Evolutionary conservation across 345 rosid species (phyloP), one percentile per base, ranked within the genome.

Genomic region (Salix dunnii): DNA sequence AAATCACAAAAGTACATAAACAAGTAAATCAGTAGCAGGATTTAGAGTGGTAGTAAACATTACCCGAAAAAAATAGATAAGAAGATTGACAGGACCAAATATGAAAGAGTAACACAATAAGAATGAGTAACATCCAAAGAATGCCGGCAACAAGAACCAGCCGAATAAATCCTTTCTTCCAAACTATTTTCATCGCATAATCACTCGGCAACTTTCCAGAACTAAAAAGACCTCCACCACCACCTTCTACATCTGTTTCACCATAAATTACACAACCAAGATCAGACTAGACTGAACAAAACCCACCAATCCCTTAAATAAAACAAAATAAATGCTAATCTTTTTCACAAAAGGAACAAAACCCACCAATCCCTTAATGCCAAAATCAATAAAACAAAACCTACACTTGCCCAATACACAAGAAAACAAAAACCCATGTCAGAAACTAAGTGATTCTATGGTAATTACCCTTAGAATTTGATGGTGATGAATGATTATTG

Each of bases 51-150:
- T 25, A 48, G 62, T 9, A 55, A 28, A 11, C 48, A 25, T 49
- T 80, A 94, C 99, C 98, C 86, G 99, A 90, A 80, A 96, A 85
- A 85, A 94, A 88, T 17, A 88, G 77, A 36, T 85, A 74, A 0
- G 97, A 87, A 82, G 98, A 88, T 66, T 90, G 97, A 76, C 97
- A 94, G 68, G 97, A 90, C 97, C 98, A 94, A 62, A 94, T 76
- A 74, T 92, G 99, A 82, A 96, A 87, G 49, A 92, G 74, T 30
- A 89, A 76, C 2, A 84, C 94, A 77, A 85, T 13, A 63, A 96
- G 92, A 80, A 96, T 91, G 69, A 94, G 93, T 12, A 96, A 74
- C 97, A 92, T 91, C 99, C 94, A 96, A 38, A 87, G 70, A 51
- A 96, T 89, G 87, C 92, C 97, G 0, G 82, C 98, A 1, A 94